Evolutionary conservation across 352 stramenopile genomes (phyloP).

Genomic region (Pythium grandisporangium): DNA sequence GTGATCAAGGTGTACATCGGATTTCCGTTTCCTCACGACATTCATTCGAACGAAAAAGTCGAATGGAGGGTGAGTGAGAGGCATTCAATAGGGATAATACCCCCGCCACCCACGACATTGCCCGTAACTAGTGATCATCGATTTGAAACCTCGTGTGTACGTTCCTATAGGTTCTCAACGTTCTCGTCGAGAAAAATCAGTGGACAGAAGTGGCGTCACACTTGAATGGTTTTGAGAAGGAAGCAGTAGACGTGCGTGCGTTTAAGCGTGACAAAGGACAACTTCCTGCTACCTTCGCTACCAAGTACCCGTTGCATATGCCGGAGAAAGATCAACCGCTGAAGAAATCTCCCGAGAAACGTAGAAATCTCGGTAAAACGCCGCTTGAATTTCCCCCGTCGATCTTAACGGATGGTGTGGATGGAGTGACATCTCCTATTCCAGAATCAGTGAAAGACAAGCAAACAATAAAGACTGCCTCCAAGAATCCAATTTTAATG

Average conservation of each 20-base stretch:
- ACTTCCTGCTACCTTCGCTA: conserved; percentile 45
- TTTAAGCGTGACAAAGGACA: conserved; percentile 58
- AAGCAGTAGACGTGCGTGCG: conserved; percentile 49
- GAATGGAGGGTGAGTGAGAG: conserved; percentile 60
- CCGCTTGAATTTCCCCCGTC: conserved; percentile 27
- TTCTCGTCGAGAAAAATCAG: conserved; percentile 29
- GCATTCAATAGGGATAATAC: too few relatives aligned
- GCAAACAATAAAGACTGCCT: conserved; percentile 16
- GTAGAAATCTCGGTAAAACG: conserved; percentile 13
- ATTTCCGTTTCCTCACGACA: conserved; percentile 79
- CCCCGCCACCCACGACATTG: too few relatives aligned
- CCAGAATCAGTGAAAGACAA: conserved; percentile 10
- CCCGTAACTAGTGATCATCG: neutral
- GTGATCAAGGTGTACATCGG: conserved; percentile 77
- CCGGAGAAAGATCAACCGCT: conserved; percentile 38
- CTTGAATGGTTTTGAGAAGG: conserved; percentile 58
- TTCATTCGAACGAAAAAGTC: conserved; percentile 82
- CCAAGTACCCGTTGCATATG: conserved; percentile 51
- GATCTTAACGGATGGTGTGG: conserved; percentile 14
- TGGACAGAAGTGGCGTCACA: conserved; percentile 50
- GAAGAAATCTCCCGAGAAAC: conserved; percentile 34
- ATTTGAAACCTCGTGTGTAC: neutral
- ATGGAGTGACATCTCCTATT: conserved; percentile 4
- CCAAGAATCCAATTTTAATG: conserved; percentile 33
- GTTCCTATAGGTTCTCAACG: conserved; percentile 44